Evolutionary conservation across 441 rosid genomes (phyloP).

Genomic region (Cnidoscolus chayamansa): DNA sequence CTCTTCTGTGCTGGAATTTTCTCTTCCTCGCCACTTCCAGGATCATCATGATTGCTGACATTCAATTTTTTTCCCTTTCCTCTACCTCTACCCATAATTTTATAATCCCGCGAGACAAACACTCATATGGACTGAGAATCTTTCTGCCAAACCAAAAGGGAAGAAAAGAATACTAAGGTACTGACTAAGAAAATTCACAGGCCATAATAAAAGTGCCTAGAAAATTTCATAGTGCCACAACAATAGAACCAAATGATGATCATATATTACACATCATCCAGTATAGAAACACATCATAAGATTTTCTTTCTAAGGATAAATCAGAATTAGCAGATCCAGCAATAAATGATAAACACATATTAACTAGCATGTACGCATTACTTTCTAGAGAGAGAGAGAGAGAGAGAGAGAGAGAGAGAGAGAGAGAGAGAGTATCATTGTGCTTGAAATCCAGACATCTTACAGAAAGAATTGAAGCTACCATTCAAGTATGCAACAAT

Average conservation of each 20-base stretch:
- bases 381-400: too few species aligned
- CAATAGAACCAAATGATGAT: neutral
- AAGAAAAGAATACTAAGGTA: conserved; percentile 6
- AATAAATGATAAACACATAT: too few species aligned
- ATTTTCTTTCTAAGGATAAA: too few species aligned
- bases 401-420: too few species aligned
- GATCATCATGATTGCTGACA: conserved; percentile 45
- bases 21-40: conserved; percentile 59
- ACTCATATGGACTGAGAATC: conserved; percentile 28
- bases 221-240: neutral
- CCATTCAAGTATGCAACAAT: neutral
- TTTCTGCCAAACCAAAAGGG: conserved; percentile 36
- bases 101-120: conserved; percentile 20
- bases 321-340: too few species aligned
- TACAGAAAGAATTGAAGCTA: neutral
- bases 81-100: conserved; percentile 70
- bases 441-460: too few species aligned
- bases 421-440: too few species aligned
- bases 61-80: conserved; percentile 61
- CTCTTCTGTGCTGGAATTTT: conserved; percentile 59
- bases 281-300: neutral
- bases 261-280: neutral
- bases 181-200: conserved; percentile 13
- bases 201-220: neutral
- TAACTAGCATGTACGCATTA: too few species aligned